Evolutionary conservation across 495 filamentous ascomycete species (phyloP), one percentile per base, ranked within the genome.

Genomic region (Apodospora peruviana): DNA sequence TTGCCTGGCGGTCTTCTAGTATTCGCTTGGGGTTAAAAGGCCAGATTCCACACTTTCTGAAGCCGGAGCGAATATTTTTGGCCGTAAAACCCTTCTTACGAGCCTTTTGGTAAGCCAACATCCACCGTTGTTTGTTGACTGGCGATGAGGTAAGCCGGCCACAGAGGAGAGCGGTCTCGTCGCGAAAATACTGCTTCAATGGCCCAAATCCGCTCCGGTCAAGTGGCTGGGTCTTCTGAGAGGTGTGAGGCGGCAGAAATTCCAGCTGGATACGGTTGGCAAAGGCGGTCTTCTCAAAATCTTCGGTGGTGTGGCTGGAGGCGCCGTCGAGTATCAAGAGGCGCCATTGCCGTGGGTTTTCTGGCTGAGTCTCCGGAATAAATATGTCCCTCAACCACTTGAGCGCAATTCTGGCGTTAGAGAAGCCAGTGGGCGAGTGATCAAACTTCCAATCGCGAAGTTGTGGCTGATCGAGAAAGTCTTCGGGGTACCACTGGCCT

Each of bases 221-320:
- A 12, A 53, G 40, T 3, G 40, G 40, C 23, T 53, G 34, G 19
- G 40, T 45, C 24, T 49, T 53, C 16, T 53, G 45, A 5, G 34
- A 49, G 34, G 51, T 49, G 25, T 54, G 40, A 12, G 46, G 16
- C 24, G 35, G 51, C n/a, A 54, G 20, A 27, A 29, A 54, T 20
- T 44, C 16, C 3, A 45, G 12, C 4, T 45, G 34, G 21, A 45
- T 32, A 1, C 34, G 38, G 16, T 45, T 39, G 1, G 20, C 0
- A 3, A 20, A 48, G 7, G 34, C 40, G 1, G 27, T 1, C 7
- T 17, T 17, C 11, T 37, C 1, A 17, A 53, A 53, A 2, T 49
- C 18, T 4, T 44, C 18, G 41, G 3, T 21, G 2, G 37, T 1
- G 24, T 53, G 45, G 41, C 23, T 48, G 17, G 16, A 27, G n/a